Conservation (phyloP, 306 rosid species). For the Vigna radiata region DNA sequence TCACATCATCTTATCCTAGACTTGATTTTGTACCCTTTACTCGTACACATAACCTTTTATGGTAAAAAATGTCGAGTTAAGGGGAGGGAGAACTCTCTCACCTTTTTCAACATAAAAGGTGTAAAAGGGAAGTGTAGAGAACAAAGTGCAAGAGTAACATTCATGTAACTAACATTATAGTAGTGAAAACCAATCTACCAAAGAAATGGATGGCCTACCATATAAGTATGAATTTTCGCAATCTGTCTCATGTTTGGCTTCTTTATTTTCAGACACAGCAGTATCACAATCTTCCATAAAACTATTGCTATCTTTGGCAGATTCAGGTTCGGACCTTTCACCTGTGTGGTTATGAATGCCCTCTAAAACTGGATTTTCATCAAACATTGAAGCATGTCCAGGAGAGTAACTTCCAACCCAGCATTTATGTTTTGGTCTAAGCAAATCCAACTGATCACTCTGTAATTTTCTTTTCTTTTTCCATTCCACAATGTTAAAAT, state of each 20-base stretch:
- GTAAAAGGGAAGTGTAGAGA: neutral
- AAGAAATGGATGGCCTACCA: constrained; percentile 49
- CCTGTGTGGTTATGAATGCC: constrained; percentile 13
- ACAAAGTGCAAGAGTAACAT: neutral
- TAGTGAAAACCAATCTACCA: constrained; percentile 27
- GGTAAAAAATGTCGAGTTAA: neutral
- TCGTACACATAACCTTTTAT: neutral
- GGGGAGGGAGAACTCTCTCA: neutral
- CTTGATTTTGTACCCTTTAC: constrained; percentile 22
- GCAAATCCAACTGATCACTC: constrained; percentile 62
- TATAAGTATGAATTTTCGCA: constrained; percentile 37
- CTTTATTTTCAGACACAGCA: constrained; percentile 54
- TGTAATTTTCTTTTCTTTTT: constrained; percentile 77
- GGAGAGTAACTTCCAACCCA: constrained; percentile 48
- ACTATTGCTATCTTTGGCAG: constrained; percentile 69
- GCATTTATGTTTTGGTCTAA: constrained; percentile 67
- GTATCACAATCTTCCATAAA: constrained; percentile 56
- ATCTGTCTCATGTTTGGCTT: constrained; percentile 52
- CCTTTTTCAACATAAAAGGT: neutral
- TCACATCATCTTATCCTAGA: constrained; percentile 10
- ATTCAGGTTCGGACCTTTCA: constrained; percentile 49
- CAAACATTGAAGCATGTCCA: constrained; percentile 43
- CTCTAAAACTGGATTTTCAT: constrained; percentile 46
- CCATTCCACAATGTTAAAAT: constrained; percentile 40
- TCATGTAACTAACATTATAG: neutral